Conservation (phyloP, 148 eudicot genomes). For the Arctostaphylos glauca region DNA sequence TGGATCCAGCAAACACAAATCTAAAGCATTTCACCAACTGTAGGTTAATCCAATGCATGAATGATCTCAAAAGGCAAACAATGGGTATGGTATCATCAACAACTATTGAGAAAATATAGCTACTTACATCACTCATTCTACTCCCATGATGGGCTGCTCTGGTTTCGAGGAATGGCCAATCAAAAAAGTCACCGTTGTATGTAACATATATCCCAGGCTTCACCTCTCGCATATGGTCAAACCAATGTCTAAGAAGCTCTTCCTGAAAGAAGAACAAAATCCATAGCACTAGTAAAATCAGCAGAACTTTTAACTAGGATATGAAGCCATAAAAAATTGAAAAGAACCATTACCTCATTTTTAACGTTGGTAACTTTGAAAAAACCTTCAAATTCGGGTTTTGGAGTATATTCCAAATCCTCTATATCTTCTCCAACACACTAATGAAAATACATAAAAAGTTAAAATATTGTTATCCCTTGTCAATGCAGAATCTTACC, state of each 20-base stretch:
- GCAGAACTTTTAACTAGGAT: background rate
- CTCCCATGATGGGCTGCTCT: conserved; percentile 91
- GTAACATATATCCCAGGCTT: conserved; percentile 99
- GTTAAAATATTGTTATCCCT: background rate
- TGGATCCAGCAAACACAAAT: background rate
- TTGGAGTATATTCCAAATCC: conserved; percentile 93
- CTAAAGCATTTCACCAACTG: background rate
- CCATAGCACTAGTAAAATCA: conserved; percentile 13
- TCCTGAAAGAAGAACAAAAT: conserved; percentile 43
- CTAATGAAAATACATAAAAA: conserved; percentile 35
- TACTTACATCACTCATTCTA: conserved; percentile 75
- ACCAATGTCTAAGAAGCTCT: conserved; percentile 81
- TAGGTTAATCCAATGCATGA: background rate
- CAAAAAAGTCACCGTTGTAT: conserved; percentile 98
- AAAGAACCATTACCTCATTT: conserved; percentile 61
- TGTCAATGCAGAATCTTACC: conserved; percentile 8
- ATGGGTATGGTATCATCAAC: background rate
- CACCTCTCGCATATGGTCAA: conserved; percentile 88
- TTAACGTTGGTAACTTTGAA: conserved; percentile 83
- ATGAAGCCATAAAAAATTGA: background rate
- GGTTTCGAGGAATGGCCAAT: conserved; percentile 95
- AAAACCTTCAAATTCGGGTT: conserved; percentile 93
- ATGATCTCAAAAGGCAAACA: background rate
- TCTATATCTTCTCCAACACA: conserved; percentile 97
- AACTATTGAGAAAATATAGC: conserved; percentile 12